Percentiles rank a stretch among this genome's conserved stretches.
These are phyloP conservation scores for Podaxis sp. DNA, from an alignment of 768 basidiomycete species.

Conservation along the genomic window DNA sequence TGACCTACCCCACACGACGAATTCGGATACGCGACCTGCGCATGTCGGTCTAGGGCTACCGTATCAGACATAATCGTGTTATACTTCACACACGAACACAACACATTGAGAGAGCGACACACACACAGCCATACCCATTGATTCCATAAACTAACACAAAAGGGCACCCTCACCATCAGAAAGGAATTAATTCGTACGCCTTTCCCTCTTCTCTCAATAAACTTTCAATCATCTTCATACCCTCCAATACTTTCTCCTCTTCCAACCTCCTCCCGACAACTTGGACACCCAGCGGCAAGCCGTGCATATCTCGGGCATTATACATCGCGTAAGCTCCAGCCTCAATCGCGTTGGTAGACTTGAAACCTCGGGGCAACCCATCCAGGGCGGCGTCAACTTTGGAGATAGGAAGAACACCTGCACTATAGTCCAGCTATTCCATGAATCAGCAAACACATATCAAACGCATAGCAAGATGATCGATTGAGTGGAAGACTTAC, in stretches of 20 bases:
- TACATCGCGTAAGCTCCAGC: constrained; percentile 50
- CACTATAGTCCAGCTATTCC: constrained; percentile 36
- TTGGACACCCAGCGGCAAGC: constrained; percentile 62
- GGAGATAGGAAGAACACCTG: constrained; percentile 60
- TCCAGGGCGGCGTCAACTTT: constrained; percentile 48
- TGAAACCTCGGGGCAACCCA: constrained; percentile 32
- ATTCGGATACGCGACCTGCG: no score
- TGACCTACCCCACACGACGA: no score
- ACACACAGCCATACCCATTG: not conserved
- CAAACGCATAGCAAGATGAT: not conserved
- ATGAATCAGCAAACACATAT: not conserved
- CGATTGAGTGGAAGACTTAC: constrained; percentile 29
- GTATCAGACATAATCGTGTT: no score
- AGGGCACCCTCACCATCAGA: not conserved
- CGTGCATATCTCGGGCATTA: constrained; percentile 51
- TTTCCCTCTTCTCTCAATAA: constrained; percentile 28
- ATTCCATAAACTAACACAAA: not conserved
- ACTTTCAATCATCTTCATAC: constrained; percentile 53
- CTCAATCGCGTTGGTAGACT: constrained; percentile 43
- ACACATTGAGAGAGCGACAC: not conserved
- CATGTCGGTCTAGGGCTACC: no score
- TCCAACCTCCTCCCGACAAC: constrained; percentile 58
- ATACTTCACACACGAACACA: not conserved
- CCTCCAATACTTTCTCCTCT: constrained; percentile 64
- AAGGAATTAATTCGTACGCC: constrained; percentile 10